Evolutionary conservation across 495 filamentous ascomycete genomes (phyloP).

Genomic region (Aspergillus funiculosus): DNA sequence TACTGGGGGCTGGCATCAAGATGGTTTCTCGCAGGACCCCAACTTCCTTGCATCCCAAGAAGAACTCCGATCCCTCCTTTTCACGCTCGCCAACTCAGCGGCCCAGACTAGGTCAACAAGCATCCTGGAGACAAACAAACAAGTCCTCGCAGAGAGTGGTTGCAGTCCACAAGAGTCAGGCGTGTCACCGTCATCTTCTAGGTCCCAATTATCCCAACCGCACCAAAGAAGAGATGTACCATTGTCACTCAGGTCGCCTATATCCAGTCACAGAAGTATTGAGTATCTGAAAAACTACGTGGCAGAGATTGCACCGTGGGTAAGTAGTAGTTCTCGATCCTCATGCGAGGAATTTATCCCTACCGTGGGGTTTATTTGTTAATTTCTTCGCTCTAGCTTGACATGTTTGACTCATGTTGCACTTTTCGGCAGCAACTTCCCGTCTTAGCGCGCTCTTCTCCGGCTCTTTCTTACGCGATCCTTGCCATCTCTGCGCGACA

Average conservation of each 20-base stretch:
- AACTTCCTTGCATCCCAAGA: slow-evolving; percentile 36
- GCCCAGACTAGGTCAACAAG: slow-evolving; percentile 26
- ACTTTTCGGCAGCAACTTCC: slow-evolving; percentile 40
- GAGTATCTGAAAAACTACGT: slow-evolving; percentile 44
- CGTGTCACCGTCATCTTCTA: not conserved
- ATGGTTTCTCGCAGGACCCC: slow-evolving; percentile 35
- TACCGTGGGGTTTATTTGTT: too few species aligned
- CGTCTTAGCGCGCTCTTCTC: slow-evolving; percentile 32
- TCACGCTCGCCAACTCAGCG: slow-evolving; percentile 33
- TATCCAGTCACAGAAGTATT: slow-evolving; percentile 26
- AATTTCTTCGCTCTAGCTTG: slow-evolving; percentile 31
- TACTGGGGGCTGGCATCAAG: slow-evolving; percentile 27
- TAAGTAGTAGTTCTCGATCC: slow-evolving; percentile 11
- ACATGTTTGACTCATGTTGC: slow-evolving; percentile 45
- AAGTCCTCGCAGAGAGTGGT: slow-evolving; percentile 2
- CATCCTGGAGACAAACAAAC: slow-evolving; percentile 15
- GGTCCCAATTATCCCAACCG: not conserved
- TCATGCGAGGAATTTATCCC: too few species aligned
- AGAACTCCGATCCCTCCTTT: slow-evolving; percentile 34
- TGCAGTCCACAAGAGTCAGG: not conserved
- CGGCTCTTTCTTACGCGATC: slow-evolving; percentile 36
- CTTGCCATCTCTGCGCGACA: slow-evolving; percentile 41
- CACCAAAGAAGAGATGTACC: not conserved
- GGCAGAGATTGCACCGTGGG: slow-evolving; percentile 41
- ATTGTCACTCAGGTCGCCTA: slow-evolving; percentile 14